Base-by-base conservation (phyloP, 2,329 filamentous ascomycete species). In the Magnaporthiopsis poae region DNA sequence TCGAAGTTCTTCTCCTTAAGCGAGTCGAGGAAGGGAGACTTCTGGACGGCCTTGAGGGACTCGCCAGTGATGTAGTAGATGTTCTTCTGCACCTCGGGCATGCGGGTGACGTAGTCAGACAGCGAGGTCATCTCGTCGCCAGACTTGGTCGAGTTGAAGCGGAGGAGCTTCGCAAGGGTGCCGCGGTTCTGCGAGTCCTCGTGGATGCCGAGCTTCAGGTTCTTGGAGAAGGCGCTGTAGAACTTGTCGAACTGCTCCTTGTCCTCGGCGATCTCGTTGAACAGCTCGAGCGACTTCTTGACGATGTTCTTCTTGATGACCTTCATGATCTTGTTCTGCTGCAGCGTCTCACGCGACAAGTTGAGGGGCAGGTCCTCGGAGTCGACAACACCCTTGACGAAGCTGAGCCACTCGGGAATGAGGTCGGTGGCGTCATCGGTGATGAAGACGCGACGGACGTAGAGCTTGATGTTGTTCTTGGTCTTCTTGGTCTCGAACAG, bases 251-350 rank as follows among this genome's bases (percentile, higher is more conserved):
- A 99, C 82, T 97, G 91, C 88, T 99, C 95, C 83, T 96, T 96
- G 84, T 99, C 95, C 87, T 99, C 95, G 68, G 95, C 89, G 71
- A 99, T 99, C 86, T 99, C 95, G 76, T 88, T 88, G 90, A 99
- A 99, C 80, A 99, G 92, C 87, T 99, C 95, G 72, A 99, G 92
- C 72, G 92, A 91, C 91, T 99, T 99, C 93, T 98, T 99, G 87
- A 99, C 93, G 72, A 99, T 96, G 90, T 99, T 99, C 92, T 99
- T 99, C 89, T 96, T 96, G 88, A 98, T 98, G 81, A 98, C 95
- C 90, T 98, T 98, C 95, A 98, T 98, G 87, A 99, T 99, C 92
- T 98, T 98, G 91, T 98, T 99, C 87, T 98, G 95, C 85, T 99
- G 95, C 64, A 99, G 92, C 68, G 94, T 98, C 89, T 99, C 95